Evolutionary conservation across 108 stramenopile species (phyloP).

Genomic region (Epithemia pelagica): DNA sequence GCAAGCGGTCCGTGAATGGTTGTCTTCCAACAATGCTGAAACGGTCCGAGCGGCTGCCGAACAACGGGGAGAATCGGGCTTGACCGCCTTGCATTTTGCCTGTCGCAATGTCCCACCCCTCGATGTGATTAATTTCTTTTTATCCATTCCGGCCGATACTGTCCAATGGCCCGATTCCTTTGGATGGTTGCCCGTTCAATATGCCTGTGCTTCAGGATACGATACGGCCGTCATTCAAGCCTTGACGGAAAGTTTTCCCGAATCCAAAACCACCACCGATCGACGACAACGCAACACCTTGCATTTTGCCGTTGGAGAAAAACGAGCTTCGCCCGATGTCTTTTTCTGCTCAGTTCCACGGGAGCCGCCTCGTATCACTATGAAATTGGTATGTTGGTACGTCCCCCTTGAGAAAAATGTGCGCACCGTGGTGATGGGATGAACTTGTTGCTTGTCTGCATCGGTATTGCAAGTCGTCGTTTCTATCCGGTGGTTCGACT

Average conservation of each 20-base stretch:
- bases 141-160: slow-evolving; percentile 42
- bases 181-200: slow-evolving; percentile 78
- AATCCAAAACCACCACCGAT: slow-evolving; percentile 45
- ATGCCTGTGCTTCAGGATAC: slow-evolving; percentile 65
- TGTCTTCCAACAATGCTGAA: slow-evolving; percentile 32
- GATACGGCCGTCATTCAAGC: slow-evolving; percentile 36
- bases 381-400: slow-evolving; percentile 76
- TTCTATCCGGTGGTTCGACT: no score
- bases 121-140: slow-evolving; percentile 46
- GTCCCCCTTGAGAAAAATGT: no score
- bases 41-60: slow-evolving; percentile 51
- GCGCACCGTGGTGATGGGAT: no score
- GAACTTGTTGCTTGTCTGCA: no score
- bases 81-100: slow-evolving; percentile 61
- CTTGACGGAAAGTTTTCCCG: slow-evolving; percentile 57
- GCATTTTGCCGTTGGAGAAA: slow-evolving; percentile 66
- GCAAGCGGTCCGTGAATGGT: slow-evolving; percentile 54
- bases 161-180: slow-evolving; percentile 55
- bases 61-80: slow-evolving; percentile 45
- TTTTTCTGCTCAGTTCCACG: slow-evolving; percentile 39
- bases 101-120: slow-evolving; percentile 47
- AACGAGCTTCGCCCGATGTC: slow-evolving; percentile 34
- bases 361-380: slow-evolving; percentile 55
- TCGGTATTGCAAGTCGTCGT: no score
- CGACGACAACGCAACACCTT: slow-evolving; percentile 62